These are phyloP conservation scores for Microdochium nivale DNA, from an alignment of 2,329 filamentous ascomycete species.

Conservation along the genomic window DNA sequence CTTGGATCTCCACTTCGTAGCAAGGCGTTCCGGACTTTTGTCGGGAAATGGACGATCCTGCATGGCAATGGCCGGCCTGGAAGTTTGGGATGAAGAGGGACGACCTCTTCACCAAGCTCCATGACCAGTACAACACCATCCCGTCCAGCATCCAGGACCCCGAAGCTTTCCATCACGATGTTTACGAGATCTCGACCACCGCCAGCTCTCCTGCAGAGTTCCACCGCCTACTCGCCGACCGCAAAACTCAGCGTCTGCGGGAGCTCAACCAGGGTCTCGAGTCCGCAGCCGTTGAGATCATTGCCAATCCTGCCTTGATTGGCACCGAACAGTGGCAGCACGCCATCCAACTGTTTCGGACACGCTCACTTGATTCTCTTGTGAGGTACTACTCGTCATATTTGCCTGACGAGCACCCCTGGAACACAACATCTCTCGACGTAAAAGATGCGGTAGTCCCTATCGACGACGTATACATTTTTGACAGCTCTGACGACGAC, in stretches of 20 bases:
- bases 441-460: constrained; percentile 25
- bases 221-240: constrained; percentile 42
- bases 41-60: constrained; percentile 42
- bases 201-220: constrained; percentile 45
- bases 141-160: constrained; percentile 47
- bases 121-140: constrained; percentile 53
- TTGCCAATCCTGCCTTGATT: constrained; percentile 49
- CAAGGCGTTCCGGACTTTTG: neutral
- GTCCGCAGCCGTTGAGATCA: constrained; percentile 51
- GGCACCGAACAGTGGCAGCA: constrained; percentile 50
- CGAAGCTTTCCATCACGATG: constrained; percentile 53
- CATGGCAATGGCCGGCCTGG: constrained; percentile 48
- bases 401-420: constrained; percentile 40
- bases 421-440: constrained; percentile 25
- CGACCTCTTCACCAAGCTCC: constrained; percentile 48
- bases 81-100: constrained; percentile 55
- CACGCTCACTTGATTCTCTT: constrained; percentile 50
- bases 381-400: constrained; percentile 53
- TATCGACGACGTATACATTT: constrained; percentile 28
- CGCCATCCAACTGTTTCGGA: constrained; percentile 50
- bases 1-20: neutral
- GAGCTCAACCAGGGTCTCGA: constrained; percentile 48
- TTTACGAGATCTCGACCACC: constrained; percentile 46
- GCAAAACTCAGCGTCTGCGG: constrained; percentile 42
- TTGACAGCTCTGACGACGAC: constrained; percentile 30